These are phyloP conservation scores for Eurotiales sp. DNA, from an alignment of 2,329 filamentous ascomycete species.

Conservation along the genomic window DNA sequence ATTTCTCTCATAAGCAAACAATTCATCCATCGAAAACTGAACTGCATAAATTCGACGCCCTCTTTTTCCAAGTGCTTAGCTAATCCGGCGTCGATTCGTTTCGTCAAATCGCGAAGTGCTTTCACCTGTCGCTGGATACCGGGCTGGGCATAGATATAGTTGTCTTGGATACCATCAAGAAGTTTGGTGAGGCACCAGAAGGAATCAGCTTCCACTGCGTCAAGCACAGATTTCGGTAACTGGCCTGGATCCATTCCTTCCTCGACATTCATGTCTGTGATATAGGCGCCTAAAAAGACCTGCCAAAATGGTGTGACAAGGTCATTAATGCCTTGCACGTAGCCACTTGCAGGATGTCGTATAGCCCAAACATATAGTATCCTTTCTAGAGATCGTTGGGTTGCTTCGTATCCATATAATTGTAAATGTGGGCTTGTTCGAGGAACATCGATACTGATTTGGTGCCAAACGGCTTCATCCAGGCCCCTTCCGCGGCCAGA, in stretches of 20 bases:
- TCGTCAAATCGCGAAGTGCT: conserved; percentile 82
- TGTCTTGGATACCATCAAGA: conserved; percentile 97
- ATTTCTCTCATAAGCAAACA: conserved; percentile 97
- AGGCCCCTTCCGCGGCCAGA: conserved; percentile 66
- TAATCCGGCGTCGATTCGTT: conserved; percentile 77
- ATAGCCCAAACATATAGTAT: conserved; percentile 98
- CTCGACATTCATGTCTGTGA: conserved; percentile 89
- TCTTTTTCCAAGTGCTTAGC: conserved; percentile 87
- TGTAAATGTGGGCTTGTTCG: conserved; percentile 94
- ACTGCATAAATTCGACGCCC: conserved; percentile 97
- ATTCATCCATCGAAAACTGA: conserved; percentile 99
- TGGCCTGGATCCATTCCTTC: conserved; percentile 96
- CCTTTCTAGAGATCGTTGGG: conserved; percentile 86
- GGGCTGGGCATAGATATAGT: conserved; percentile 96
- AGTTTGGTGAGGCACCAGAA: conserved; percentile 99
- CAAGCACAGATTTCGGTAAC: conserved; percentile 81
- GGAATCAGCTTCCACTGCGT: conserved; percentile 94
- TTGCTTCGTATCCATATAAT: conserved; percentile 92
- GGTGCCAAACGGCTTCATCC: conserved; percentile 98
- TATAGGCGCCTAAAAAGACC: conserved; percentile 90
- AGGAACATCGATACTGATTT: conserved; percentile 97
- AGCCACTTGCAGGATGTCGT: conserved; percentile 91
- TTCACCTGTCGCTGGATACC: conserved; percentile 93
- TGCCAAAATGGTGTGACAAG: conserved; percentile 98
- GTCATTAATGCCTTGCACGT: conserved; percentile 98